These are phyloP conservation scores for Dothistroma pini DNA, from an alignment of 2,329 filamentous ascomycete species.

Conservation along the genomic window DNA sequence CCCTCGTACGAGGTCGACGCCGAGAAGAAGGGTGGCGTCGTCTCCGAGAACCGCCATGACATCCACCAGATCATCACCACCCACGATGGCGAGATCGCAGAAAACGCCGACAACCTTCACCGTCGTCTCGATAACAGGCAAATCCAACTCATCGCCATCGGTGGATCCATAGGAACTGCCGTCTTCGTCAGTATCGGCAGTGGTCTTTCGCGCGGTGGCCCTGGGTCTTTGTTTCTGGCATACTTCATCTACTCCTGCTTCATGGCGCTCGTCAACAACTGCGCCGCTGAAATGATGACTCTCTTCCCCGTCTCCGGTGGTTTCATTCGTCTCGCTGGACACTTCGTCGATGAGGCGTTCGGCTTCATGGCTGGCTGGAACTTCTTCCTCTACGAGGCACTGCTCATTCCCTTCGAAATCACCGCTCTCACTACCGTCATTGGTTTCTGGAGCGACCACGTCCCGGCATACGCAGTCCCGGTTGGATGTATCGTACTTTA, in stretches of 20 bases:
- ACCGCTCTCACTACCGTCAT: conserved; percentile 43
- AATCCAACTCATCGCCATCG: conserved; percentile 35
- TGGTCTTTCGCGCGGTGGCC: conserved; percentile 51
- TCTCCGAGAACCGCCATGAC: conserved; percentile 5
- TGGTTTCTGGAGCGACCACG: conserved; percentile 44
- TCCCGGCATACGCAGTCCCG: conserved; percentile 40
- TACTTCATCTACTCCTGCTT: conserved; percentile 55
- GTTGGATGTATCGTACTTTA: conserved; percentile 38
- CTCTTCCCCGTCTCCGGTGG: conserved; percentile 61
- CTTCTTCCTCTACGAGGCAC: conserved; percentile 34
- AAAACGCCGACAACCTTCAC: conserved; percentile 40
- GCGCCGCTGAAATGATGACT: conserved; percentile 61
- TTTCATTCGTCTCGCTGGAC: conserved; percentile 61
- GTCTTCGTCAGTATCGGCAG: conserved; percentile 51
- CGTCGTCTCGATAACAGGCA: conserved; percentile 51
- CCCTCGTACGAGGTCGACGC: background rate
- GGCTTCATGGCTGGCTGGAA: conserved; percentile 50
- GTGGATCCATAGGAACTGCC: conserved; percentile 34
- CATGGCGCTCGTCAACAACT: conserved; percentile 62
- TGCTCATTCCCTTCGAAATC: conserved; percentile 54
- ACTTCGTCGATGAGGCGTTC: conserved; percentile 61
- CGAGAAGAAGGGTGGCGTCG: conserved; percentile 2
- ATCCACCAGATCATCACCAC: conserved; percentile 19
- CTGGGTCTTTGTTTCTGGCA: conserved; percentile 55
- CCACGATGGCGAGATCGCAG: conserved; percentile 27